Conservation (phyloP, 345 rosid genomes). For the Sapria himalayana region DNA sequence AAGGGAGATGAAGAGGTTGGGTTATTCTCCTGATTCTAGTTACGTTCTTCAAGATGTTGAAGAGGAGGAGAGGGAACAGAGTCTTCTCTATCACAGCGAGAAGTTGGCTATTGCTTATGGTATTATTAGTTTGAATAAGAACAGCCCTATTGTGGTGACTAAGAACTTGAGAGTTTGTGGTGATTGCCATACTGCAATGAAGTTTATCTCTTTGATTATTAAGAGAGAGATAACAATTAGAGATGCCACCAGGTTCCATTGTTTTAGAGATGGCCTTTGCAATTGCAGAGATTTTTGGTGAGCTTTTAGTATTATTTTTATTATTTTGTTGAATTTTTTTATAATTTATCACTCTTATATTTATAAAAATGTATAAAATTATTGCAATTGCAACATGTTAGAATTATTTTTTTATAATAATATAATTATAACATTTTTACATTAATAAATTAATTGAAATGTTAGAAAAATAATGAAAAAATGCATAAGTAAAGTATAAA, state of each 20-base stretch:
- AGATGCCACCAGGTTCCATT: conserved; percentile 17
- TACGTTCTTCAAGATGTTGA: conserved; percentile 16
- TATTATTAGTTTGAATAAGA: conserved; percentile 7
- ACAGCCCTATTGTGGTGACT: conserved; percentile 8
- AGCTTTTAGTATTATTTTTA: neutral
- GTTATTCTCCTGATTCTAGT: conserved; percentile 12
- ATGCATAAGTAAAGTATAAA: too few relatives aligned
- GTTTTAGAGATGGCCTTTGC: conserved; percentile 14
- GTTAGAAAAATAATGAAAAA: too few relatives aligned
- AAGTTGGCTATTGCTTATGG: conserved; percentile 18
- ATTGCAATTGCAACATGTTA: too few relatives aligned
- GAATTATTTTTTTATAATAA: too few relatives aligned
- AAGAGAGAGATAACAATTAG: conserved; percentile 13
- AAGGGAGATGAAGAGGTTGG: conserved; percentile 14
- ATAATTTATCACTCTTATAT: too few relatives aligned
- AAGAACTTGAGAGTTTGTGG: conserved; percentile 11
- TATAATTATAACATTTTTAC: too few relatives aligned
- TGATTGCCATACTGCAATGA: conserved; percentile 12
- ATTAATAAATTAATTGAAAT: too few relatives aligned
- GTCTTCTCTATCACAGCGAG: conserved; percentile 15
- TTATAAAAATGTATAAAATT: too few relatives aligned
- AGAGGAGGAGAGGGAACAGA: conserved; percentile 16
- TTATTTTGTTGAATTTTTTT: neutral
- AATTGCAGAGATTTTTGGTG: conserved; percentile 15
- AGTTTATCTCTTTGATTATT: conserved; percentile 27